A percentile compares a stretch with the other conserved stretches of the same genome.
These are phyloP conservation scores for Plasmodium berghei DNA, from an alignment of 169 alveolate species.

Conservation along the genomic window DNA sequence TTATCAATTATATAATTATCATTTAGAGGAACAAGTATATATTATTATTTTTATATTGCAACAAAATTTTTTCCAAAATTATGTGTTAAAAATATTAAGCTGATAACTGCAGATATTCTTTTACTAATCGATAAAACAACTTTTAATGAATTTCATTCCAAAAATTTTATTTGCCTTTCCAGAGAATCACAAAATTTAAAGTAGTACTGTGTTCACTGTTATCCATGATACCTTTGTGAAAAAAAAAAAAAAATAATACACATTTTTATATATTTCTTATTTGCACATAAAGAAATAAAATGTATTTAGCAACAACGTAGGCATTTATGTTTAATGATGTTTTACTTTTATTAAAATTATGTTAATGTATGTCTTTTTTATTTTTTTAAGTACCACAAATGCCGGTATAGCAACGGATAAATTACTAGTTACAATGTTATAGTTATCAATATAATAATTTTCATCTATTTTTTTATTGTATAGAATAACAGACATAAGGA, in stretches of 20 bases:
- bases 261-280: background rate
- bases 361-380: background rate
- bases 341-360: background rate
- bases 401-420: conserved; percentile 57
- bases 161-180: too few species aligned
- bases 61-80: too few species aligned
- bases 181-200: background rate
- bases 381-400: conserved; percentile 48
- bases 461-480: conserved; percentile 74
- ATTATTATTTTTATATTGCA: too few species aligned
- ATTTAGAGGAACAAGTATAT: too few species aligned
- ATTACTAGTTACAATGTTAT: conserved; percentile 68
- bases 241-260: conserved; percentile 22
- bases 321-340: background rate
- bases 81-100: too few species aligned
- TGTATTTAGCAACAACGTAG: background rate
- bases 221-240: conserved; percentile 72
- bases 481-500: conserved; percentile 32
- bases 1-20: too few species aligned
- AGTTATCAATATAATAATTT: conserved; percentile 69
- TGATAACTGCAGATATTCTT: too few species aligned
- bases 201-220: conserved; percentile 37
- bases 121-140: too few species aligned
- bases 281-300: background rate
- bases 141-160: too few species aligned